These are phyloP conservation scores for Spergularia marina DNA, from an alignment of 148 eudicot species.

Conservation along the genomic window DNA sequence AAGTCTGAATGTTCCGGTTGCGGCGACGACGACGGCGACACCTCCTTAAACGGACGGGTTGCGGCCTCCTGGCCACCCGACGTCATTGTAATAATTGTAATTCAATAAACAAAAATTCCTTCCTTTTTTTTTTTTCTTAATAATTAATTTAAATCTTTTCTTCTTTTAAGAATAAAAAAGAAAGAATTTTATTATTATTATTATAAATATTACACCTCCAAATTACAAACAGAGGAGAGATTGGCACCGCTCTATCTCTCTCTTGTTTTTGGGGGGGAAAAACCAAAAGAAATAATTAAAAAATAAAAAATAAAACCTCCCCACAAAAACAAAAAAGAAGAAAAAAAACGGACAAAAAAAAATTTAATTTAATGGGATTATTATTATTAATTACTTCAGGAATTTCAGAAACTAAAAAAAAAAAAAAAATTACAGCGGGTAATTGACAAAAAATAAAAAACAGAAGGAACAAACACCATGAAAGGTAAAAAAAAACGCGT, in stretches of 20 bases:
- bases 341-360: slow-evolving; percentile 11
- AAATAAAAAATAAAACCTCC: slow-evolving; percentile 9
- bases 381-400: not conserved
- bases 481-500: not conserved
- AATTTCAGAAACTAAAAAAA: not conserved
- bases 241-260: slow-evolving; percentile 14
- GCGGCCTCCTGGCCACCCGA: slow-evolving; percentile 17
- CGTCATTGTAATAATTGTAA: not conserved
- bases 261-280: slow-evolving; percentile 19
- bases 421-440: not conserved
- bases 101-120: not conserved
- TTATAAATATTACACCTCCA: no score
- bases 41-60: slow-evolving; percentile 7
- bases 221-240: not conserved
- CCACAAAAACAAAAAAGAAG: slow-evolving; percentile 9
- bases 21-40: not conserved
- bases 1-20: slow-evolving; percentile 22
- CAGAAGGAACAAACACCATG: slow-evolving; percentile 17
- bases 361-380: not conserved
- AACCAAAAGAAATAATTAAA: slow-evolving; percentile 8
- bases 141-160: not conserved
- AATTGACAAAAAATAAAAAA: slow-evolving; percentile 1
- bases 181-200: not conserved
- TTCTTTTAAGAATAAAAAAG: not conserved
- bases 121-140: not conserved